Evolutionary conservation across 352 stramenopile species (phyloP).

Genomic region (Phytophthora cactorum): DNA sequence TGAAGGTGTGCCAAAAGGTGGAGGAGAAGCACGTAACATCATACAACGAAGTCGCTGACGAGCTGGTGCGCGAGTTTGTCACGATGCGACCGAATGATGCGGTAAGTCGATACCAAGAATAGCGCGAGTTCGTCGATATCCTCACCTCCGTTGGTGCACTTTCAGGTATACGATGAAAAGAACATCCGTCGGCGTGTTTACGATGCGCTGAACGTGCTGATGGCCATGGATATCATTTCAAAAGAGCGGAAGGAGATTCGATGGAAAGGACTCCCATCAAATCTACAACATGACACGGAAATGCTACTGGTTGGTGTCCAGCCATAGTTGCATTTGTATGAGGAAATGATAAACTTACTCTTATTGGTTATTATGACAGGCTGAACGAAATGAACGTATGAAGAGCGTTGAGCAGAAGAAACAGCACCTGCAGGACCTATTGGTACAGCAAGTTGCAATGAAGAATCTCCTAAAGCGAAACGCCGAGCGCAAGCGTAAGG

Average conservation of each 20-base stretch:
- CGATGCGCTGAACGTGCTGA: conserved; percentile 97
- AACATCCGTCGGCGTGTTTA: conserved; percentile 98
- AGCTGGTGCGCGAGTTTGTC: conserved; percentile 91
- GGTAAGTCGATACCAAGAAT: conserved; percentile 32
- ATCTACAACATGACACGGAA: conserved; percentile 88
- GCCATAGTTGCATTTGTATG: not conserved
- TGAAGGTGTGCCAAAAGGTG: conserved; percentile 97
- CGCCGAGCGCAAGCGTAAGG: conserved; percentile 59
- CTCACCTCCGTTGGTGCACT: not conserved
- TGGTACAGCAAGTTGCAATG: conserved; percentile 95
- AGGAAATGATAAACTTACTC: conserved; percentile 1
- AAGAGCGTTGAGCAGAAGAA: conserved; percentile 90
- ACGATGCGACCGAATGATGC: conserved; percentile 85
- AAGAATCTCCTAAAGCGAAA: conserved; percentile 94
- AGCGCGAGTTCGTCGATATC: not conserved
- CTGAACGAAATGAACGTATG: conserved; percentile 74
- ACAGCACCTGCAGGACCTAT: conserved; percentile 91
- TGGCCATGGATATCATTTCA: conserved; percentile 98
- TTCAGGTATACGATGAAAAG: conserved; percentile 92
- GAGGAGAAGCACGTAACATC: conserved; percentile 95
- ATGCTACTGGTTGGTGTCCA: conserved; percentile 68
- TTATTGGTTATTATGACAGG: conserved; percentile 35
- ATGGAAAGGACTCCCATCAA: conserved; percentile 85
- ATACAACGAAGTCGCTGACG: conserved; percentile 96
- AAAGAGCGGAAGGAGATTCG: conserved; percentile 96